A percentile compares a stretch with the other conserved stretches of the same genome.
Evolutionary conservation across 75 land plant genomes (phyloP).

Genomic region (Sequoia sempervirens): DNA sequence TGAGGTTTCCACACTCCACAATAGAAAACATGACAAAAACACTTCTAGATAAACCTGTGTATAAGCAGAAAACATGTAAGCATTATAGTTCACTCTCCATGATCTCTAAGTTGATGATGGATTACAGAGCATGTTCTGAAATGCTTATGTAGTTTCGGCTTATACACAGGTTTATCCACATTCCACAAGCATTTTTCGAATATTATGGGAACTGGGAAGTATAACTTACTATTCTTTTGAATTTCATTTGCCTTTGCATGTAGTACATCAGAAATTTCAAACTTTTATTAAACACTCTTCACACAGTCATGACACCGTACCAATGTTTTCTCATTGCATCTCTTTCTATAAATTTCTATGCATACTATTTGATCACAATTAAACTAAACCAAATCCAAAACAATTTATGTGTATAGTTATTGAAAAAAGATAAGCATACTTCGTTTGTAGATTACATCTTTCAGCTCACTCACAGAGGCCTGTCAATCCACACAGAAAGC

Average conservation of each 20-base stretch:
- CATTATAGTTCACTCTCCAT: too few species aligned
- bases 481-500: conserved; percentile 24
- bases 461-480: conserved; percentile 86
- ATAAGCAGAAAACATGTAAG: too few species aligned
- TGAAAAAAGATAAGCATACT: conserved; percentile 40
- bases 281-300: not conserved
- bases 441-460: conserved; percentile 59
- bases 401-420: not conserved
- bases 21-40: too few species aligned
- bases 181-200: too few species aligned
- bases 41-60: too few species aligned
- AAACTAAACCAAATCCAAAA: not conserved
- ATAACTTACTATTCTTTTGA: not conserved
- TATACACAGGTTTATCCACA: too few species aligned
- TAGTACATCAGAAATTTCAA: not conserved
- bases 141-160: too few species aligned
- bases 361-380: not conserved
- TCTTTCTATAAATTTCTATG: not conserved
- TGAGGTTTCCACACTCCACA: not conserved
- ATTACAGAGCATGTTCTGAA: too few species aligned
- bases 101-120: too few species aligned
- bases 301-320: not conserved
- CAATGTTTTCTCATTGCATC: not conserved
- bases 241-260: not conserved
- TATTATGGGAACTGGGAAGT: too few species aligned